These are phyloP conservation scores for Nicotiana obtusifolia DNA, from an alignment of 257 asterid species.

Conservation along the genomic window DNA sequence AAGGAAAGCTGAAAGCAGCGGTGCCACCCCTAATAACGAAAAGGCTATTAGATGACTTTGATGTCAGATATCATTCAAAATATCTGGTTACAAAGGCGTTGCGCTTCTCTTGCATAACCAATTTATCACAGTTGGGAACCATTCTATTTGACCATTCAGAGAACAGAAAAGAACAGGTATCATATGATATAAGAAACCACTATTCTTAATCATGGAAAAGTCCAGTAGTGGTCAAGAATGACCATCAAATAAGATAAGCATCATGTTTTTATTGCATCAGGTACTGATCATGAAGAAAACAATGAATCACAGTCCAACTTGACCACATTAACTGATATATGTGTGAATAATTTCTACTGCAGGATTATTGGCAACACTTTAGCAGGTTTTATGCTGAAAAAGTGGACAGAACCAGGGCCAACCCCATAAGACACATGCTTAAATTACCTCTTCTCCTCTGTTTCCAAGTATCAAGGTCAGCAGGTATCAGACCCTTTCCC, in stretches of 20 bases:
- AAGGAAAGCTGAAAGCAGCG: background rate
- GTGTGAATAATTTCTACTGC: background rate
- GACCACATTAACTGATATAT: background rate
- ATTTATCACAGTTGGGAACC: background rate
- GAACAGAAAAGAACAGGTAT: background rate
- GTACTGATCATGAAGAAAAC: background rate
- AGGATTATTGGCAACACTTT: background rate
- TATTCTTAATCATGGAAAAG: background rate
- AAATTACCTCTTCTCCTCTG: slow-evolving; percentile 82
- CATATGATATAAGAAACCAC: background rate
- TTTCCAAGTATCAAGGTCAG: slow-evolving; percentile 96
- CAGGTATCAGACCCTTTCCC: slow-evolving; percentile 99
- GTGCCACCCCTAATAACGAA: background rate
- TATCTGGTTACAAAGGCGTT: background rate
- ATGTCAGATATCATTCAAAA: background rate
- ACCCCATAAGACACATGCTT: background rate
- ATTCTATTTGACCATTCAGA: slow-evolving; percentile 1
- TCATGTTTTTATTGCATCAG: background rate
- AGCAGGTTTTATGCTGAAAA: background rate
- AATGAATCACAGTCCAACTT: background rate
- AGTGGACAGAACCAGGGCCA: background rate
- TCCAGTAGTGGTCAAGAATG: background rate
- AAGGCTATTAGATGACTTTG: background rate
- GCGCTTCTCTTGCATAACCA: background rate
- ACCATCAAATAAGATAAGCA: background rate